Evolutionary conservation across 352 stramenopile genomes (phyloP), one percentile per base, ranked within the genome.

Genomic region (Phytophthora tubulina): DNA sequence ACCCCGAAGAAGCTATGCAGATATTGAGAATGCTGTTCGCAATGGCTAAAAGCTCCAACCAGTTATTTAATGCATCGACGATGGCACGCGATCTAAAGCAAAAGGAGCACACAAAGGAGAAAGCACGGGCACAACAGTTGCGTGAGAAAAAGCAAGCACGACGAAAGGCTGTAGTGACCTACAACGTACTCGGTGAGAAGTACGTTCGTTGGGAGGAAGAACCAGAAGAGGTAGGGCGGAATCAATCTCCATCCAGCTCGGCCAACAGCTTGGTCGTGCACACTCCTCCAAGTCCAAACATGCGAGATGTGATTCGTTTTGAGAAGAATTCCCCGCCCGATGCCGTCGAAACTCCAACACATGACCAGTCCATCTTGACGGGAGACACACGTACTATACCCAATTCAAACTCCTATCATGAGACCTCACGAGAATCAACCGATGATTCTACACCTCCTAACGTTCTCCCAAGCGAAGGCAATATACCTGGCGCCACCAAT

Each of bases 181-280:
- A 90, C 60, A 93, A 92, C 51, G 73, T 85, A 15, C 73, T 93
- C 5, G 86, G 86, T 4, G 86, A 93, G 52, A 92, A 91, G 41
- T 79, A 68, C 7, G 76, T 92, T 61, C 80, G 74, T 21, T 93
- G 84, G 84, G 72, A 86, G 13, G 41, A 69, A 33, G 32, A 76
- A 9, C 2, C 46, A 39, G 36, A 36, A 39, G 7, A n/a, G 0
- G 3, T 4, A n/a, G 35, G 17, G 3, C 50, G 39, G 6, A 76
- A 67, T 55, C 61, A 69, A 64, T 59, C 21, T 2, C 27, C 61
- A 46, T 3, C 48, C 10, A 73, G 62, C 39, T 50, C 56, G 30
- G 61, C 39, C 13, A 79, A 36, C 14, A 72, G 21, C 63, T 51
- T 76, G 3, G 32, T 63, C 21, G 57, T 70, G 3, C 67, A 67